A percentile compares a stretch with the other conserved stretches of the same genome.
Evolutionary conservation across 108 stramenopile genomes (phyloP).

Genomic region (Stephanodiscus triporus): DNA sequence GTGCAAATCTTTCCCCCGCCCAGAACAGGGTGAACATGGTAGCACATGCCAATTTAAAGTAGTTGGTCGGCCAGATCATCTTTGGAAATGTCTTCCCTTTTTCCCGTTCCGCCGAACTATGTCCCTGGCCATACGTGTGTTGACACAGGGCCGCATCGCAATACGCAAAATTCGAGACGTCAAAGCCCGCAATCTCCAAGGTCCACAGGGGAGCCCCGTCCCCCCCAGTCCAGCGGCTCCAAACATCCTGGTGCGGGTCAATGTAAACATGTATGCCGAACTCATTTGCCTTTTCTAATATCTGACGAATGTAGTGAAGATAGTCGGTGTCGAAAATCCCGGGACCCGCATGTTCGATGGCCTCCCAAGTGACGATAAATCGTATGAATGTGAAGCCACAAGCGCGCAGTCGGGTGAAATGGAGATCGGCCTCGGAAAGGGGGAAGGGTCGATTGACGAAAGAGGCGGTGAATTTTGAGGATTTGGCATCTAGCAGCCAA

Average conservation of each 20-base stretch:
- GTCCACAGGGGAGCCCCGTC: slow-evolving; percentile 58
- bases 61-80: slow-evolving; percentile 63
- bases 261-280: slow-evolving; percentile 39
- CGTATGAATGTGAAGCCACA: slow-evolving; percentile 39
- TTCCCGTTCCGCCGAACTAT: slow-evolving; percentile 2
- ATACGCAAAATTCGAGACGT: slow-evolving; percentile 29
- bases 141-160: slow-evolving; percentile 45
- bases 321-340: slow-evolving; percentile 45
- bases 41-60: slow-evolving; percentile 48
- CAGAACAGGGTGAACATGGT: slow-evolving; percentile 61
- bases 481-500: no score
- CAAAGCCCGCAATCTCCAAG: slow-evolving; percentile 41
- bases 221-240: slow-evolving; percentile 57
- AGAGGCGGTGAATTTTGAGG: slow-evolving; percentile 13
- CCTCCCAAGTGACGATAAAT: slow-evolving; percentile 53
- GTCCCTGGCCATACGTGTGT: slow-evolving; percentile 26
- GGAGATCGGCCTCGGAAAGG: slow-evolving; percentile 32
- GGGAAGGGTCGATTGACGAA: slow-evolving; percentile 55
- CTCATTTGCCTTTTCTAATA: slow-evolving; percentile 24
- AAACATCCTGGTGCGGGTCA: slow-evolving; percentile 57
- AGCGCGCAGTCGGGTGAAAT: slow-evolving; percentile 36
- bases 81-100: slow-evolving; percentile 17
- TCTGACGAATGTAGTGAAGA: slow-evolving; percentile 25
- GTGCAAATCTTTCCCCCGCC: slow-evolving; percentile 52
- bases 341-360: slow-evolving; percentile 53